Evolutionary conservation across 163 green algal species (phyloP).

Genomic region (Scenedesmus sp.): DNA sequence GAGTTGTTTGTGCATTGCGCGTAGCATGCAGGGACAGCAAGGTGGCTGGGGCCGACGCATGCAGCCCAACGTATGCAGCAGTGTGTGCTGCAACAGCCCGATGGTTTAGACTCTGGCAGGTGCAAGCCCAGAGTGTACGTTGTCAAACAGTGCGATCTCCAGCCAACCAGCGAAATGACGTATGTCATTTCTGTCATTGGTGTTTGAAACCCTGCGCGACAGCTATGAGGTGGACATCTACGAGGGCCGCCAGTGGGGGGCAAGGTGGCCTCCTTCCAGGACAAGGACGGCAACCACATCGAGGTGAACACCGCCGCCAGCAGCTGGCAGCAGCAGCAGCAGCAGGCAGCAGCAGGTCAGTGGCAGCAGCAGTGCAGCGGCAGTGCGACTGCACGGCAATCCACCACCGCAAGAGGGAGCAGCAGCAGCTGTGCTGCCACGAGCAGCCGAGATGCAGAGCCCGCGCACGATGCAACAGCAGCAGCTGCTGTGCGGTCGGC

Average conservation of each 20-base stretch:
- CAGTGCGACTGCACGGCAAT: not conserved
- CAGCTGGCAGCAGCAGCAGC: constrained; percentile 29
- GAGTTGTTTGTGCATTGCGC: too few species aligned
- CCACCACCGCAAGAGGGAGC: not conserved
- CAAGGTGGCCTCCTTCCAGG: constrained; percentile 93
- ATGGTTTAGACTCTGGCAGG: too few species aligned
- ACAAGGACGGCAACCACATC: constrained; percentile 98
- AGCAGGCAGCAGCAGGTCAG: not conserved
- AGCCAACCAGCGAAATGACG: too few species aligned
- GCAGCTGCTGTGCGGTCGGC: not conserved
- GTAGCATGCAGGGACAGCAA: too few species aligned
- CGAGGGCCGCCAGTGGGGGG: constrained; percentile 91
- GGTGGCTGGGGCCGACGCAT: too few species aligned
- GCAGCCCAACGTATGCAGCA: too few species aligned
- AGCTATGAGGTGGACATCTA: constrained; percentile 97
- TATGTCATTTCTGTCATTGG: not conserved
- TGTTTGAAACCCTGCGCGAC: not conserved
- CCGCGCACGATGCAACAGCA: not conserved
- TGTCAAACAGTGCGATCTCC: not conserved
- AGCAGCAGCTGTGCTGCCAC: not conserved
- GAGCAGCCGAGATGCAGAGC: not conserved
- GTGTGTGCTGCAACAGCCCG: too few species aligned
- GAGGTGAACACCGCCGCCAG: constrained; percentile 72
- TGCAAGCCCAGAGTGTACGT: too few species aligned
- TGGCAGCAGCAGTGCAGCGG: not conserved